Percentiles rank a stretch among this genome's conserved stretches.
These are phyloP conservation scores for Leccinum ochraceum DNA, from an alignment of 768 basidiomycete species.

Conservation along the genomic window DNA sequence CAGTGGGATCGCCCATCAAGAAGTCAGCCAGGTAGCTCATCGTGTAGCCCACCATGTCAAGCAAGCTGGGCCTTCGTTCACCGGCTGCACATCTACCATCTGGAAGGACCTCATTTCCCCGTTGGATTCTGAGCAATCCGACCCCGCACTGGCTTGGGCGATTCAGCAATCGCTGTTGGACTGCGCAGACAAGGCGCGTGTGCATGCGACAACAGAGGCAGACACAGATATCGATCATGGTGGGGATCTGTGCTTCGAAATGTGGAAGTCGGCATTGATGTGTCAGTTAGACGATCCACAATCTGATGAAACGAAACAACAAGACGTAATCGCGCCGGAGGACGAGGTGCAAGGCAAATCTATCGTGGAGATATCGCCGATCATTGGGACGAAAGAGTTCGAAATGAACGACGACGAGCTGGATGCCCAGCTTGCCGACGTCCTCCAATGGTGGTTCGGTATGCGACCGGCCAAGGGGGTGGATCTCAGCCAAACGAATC, in stretches of 20 bases:
- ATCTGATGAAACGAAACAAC: neutral
- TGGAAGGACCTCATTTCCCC: conserved; percentile 15
- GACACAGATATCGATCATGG: conserved; percentile 6
- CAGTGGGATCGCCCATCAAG: conserved; percentile 19
- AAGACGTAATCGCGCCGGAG: neutral
- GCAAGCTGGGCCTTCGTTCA: conserved; percentile 7
- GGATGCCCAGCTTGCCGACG: conserved; percentile 49
- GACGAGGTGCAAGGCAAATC: neutral
- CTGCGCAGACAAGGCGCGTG: conserved; percentile 11
- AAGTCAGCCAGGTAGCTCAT: conserved; percentile 8
- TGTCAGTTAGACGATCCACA: conserved; percentile 4
- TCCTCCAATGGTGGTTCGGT: conserved; percentile 79
- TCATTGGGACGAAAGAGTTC: conserved; percentile 71
- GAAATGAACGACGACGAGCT: conserved; percentile 53
- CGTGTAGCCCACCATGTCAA: conserved; percentile 8
- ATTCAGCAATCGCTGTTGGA: conserved; percentile 30
- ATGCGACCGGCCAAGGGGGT: conserved; percentile 72
- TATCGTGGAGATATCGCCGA: conserved; percentile 28
- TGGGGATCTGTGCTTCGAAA: conserved; percentile 5
- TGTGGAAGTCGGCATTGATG: conserved; percentile 3
- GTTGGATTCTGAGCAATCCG: conserved; percentile 7
- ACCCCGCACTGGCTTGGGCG: conserved; percentile 31
- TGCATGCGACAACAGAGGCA: neutral
- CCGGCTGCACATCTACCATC: conserved; percentile 3
- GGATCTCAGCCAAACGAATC: conserved; percentile 49